Evolutionary conservation across 2,329 filamentous ascomycete species (phyloP).

Genomic region (Ophiostoma himal-ulmi): DNA sequence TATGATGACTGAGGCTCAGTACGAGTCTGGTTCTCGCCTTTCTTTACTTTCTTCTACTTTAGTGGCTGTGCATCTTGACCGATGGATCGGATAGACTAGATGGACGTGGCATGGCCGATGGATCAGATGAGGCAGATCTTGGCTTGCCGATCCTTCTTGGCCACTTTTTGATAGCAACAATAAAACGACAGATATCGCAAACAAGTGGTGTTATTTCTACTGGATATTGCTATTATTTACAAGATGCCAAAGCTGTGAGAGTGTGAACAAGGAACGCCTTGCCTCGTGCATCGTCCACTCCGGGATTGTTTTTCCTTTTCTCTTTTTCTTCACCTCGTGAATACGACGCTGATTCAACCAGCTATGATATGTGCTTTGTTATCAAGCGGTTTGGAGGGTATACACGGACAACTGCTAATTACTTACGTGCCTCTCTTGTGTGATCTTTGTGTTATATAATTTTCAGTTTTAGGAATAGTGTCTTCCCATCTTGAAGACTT

Average conservation of each 20-base stretch:
- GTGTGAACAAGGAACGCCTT: background rate
- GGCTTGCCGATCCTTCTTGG: background rate
- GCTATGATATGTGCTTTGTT: background rate
- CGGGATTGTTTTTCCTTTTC: background rate
- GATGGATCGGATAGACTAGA: background rate
- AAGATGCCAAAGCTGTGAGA: background rate
- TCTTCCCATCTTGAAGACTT: background rate
- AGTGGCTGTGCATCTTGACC: background rate
- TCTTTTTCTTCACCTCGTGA: background rate
- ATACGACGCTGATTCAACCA: background rate
- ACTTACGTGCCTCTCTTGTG: background rate
- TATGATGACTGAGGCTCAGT: background rate
- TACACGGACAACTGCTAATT: background rate
- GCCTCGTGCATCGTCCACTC: background rate
- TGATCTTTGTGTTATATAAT: background rate
- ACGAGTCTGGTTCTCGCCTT: background rate
- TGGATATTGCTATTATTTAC: background rate
- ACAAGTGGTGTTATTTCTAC: slow-evolving; percentile 2
- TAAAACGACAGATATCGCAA: background rate
- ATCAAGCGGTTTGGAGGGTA: background rate
- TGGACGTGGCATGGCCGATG: background rate
- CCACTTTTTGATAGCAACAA: background rate
- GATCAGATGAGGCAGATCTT: background rate
- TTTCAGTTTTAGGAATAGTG: too few species aligned
- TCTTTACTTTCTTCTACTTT: background rate